Percentiles rank a stretch among this genome's conserved stretches.
Evolutionary conservation across 2,329 filamentous ascomycete species (phyloP).

Genomic region (Tricladium varicosporioides): DNA sequence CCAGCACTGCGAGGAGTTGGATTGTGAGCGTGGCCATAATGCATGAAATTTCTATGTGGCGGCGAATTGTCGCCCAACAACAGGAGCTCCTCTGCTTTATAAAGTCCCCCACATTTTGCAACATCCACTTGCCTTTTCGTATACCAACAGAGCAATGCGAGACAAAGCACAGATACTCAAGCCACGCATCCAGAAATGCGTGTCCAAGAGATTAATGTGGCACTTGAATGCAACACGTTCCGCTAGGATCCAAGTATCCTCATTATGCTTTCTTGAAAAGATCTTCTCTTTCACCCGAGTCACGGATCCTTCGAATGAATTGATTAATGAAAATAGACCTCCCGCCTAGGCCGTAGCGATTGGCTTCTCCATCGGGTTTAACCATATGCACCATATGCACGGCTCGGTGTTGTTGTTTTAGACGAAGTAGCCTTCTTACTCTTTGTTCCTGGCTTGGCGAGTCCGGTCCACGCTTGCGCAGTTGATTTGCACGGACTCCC

Average conservation of each 20-base stretch:
- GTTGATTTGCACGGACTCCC: constrained; percentile 5
- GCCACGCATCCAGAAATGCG: background rate
- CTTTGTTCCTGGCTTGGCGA: background rate
- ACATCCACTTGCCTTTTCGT: background rate
- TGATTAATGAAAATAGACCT: background rate
- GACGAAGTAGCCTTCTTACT: background rate
- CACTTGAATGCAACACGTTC: background rate
- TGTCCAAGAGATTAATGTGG: background rate
- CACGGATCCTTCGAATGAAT: background rate
- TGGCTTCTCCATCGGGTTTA: background rate
- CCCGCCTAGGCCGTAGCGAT: background rate
- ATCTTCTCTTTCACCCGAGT: background rate
- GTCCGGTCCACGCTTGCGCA: background rate
- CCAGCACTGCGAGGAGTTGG: background rate
- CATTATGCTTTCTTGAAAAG: background rate
- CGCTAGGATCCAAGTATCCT: background rate
- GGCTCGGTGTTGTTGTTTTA: constrained; percentile 5
- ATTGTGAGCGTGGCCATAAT: constrained; percentile 5
- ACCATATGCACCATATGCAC: constrained; percentile 10
- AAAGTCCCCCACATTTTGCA: background rate
- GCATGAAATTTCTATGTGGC: background rate
- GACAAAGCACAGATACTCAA: background rate
- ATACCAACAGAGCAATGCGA: background rate
- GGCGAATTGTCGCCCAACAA: background rate
- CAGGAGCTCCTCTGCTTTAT: constrained; percentile 2